A percentile compares a stretch with the other conserved stretches of the same genome.
Evolutionary conservation across 495 filamentous ascomycete genomes (phyloP).

Genomic region (Aspergillus kassunensis): DNA sequence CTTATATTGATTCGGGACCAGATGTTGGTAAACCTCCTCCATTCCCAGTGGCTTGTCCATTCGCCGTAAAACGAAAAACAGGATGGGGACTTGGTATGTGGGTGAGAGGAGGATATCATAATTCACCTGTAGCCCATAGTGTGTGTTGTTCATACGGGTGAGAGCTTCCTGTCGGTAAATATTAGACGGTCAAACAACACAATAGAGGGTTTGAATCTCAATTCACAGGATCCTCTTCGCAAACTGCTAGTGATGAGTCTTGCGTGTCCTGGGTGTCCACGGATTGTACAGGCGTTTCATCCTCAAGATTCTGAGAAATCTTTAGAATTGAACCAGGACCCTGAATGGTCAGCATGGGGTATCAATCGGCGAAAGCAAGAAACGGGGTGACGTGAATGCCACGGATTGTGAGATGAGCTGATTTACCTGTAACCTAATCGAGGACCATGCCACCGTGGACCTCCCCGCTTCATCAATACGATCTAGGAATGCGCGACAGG

Average conservation of each 20-base stretch:
- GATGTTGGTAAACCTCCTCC: slow-evolving; percentile 62
- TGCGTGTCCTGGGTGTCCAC: slow-evolving; percentile 17
- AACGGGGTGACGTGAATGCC: slow-evolving; percentile 1
- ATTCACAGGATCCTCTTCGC: slow-evolving; percentile 35
- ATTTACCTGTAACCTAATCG: slow-evolving; percentile 33
- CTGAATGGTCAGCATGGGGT: slow-evolving; percentile 22
- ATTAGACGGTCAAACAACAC: slow-evolving; percentile 17
- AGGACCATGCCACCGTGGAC: slow-evolving; percentile 25
- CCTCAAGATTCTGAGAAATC: slow-evolving; percentile 27
- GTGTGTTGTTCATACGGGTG: slow-evolving; percentile 23
- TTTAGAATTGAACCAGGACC: slow-evolving; percentile 30
- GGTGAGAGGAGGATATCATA: slow-evolving; percentile 53
- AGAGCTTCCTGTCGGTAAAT: slow-evolving; percentile 39
- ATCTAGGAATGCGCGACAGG: slow-evolving; percentile 55
- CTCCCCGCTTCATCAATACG: slow-evolving; percentile 36
- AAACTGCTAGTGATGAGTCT: slow-evolving; percentile 21
- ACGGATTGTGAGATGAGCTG: neutral
- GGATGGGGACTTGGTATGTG: slow-evolving; percentile 49
- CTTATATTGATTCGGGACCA: slow-evolving; percentile 64
- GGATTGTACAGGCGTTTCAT: slow-evolving; percentile 1
- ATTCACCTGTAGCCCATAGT: slow-evolving; percentile 35
- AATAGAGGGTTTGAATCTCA: neutral
- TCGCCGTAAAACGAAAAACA: slow-evolving; percentile 55
- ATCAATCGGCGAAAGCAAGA: slow-evolving; percentile 7
- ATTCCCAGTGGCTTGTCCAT: slow-evolving; percentile 57